Base-by-base conservation (phyloP, 2,329 filamentous ascomycete genomes). In the Hirsutella thompsonii region DNA sequence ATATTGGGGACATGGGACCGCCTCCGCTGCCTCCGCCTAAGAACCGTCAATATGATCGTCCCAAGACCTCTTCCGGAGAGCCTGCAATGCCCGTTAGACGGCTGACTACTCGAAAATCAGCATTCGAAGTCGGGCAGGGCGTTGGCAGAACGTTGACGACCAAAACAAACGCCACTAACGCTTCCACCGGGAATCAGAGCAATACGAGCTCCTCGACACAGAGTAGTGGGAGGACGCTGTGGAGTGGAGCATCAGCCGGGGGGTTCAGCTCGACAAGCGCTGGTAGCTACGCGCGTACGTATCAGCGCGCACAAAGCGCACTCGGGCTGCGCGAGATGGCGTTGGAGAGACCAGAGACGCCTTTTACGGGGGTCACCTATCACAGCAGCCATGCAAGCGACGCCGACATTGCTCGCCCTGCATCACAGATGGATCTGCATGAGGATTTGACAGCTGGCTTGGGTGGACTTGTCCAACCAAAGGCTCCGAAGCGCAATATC, bases 191-290 rank as follows among this genome's bases (percentile, higher is more conserved):
- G 11, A 76, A 79, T 39, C 78, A 81, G 48, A 89, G 81, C 48
- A 76, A 74, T 36, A 83, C 76, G 49, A 89, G 83, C 47, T 76
- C 72, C 33, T 85, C 81, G 47, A 89, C 83, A 1, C 78, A 84
- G 50, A 79, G 78, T 56, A 95, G 87, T 14, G 79, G 81, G 50
- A 78, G 82, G 51, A 96, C 86, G 53, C 61, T 98, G 35, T 95
- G 95, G 90, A 96, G 90, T 58, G 92, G 90, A 3, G 73, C 77
- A 40, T 96, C 92, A 40, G 92, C 92, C 1, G 81, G 89, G 39
- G 90, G 76, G 11, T 87, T 95, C 61, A 96, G 90, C 58, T 85
- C 88, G 39, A 96, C 92, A 14, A 96, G 92, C 61, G 92, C 92
- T 14, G 92, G 89, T 41, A 96, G 90, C 61, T 77, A 93, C 48